Evolutionary conservation across 441 rosid genomes (phyloP), one percentile per base, ranked within the genome.

Genomic region (Adansonia gregorii): DNA sequence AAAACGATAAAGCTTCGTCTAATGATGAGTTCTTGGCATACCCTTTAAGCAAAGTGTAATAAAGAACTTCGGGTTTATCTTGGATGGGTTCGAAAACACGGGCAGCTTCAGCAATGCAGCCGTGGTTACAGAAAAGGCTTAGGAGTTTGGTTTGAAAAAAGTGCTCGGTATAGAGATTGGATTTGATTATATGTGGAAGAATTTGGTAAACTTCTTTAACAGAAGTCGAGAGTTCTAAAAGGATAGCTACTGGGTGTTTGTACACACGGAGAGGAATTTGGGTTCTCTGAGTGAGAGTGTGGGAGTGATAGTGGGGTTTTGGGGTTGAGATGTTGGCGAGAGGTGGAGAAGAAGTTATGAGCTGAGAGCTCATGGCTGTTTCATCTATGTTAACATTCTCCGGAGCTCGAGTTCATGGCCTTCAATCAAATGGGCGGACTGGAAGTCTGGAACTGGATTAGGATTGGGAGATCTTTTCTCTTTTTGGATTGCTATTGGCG

Each of bases 1-100:
- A 92, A 67, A 95, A 92, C 0, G 72, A 78, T 48, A 91, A 24
- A 24, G 98, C 92, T 54, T 87, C 76, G 43, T 87, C 86, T 35
- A 90, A 81, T 46, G 89, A 89, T 0, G 94, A 85, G 74, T 76
- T 77, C 63, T 84, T 92, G 0, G 91, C 89, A 71, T 87, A 86
- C 52, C 97, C 99, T 83, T 93, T 95, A 39, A 95, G 95, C 93
- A 93, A 85, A 27, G 97, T 93, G 81, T 93, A 85, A 72, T 91
- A 93, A 67, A 95, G 93, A 39, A 82, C 89, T 43, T 92, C 96
- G 14, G 89, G 76, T 71, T 89, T 92, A 48, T 85, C 82, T 54
- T 88, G 85, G 78, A 86, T 80, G 9, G 90, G 84, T 10, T 91
- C 96, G 66, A 93, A 95, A 74, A 92, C 94, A 24, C 93, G 87